phyloP scores from a whole-genome alignment of 2,329 filamentous ascomycete genomes.

The Xylaria sp. region DNA sequence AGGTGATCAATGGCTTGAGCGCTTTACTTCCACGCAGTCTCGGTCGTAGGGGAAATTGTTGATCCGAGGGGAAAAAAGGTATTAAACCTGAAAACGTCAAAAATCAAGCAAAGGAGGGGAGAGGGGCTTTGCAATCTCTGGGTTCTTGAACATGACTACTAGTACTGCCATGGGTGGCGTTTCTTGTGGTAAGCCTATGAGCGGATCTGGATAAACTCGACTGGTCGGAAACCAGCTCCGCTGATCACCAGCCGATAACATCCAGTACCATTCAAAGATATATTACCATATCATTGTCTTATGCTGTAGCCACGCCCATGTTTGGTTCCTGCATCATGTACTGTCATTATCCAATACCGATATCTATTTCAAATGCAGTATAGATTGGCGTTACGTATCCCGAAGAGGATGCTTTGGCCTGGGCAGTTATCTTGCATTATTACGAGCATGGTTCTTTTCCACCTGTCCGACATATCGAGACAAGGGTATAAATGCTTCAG shows the following conservation, averaged over 20 bases:
- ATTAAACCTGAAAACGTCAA: constrained; percentile 4
- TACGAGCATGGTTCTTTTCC: neutral
- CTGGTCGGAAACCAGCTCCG: constrained; percentile 45
- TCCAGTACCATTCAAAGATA: constrained; percentile 44
- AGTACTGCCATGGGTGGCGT: constrained; percentile 24
- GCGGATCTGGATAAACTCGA: constrained; percentile 44
- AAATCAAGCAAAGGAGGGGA: constrained; percentile 17
- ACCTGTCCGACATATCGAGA: neutral
- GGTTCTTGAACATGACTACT: constrained; percentile 27
- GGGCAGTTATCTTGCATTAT: constrained; percentile 2
- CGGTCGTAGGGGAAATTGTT: constrained; percentile 4
- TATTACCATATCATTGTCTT: constrained; percentile 34
- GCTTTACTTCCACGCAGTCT: constrained; percentile 5
- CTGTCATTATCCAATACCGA: neutral
- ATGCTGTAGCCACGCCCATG: constrained; percentile 19
- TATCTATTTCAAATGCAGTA: neutral
- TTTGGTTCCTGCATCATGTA: constrained; percentile 38
- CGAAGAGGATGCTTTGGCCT: neutral
- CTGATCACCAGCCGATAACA: constrained; percentile 39
- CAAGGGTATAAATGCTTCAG: neutral
- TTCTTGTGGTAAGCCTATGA: constrained; percentile 6
- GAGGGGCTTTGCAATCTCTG: constrained; percentile 10
- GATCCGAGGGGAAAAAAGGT: constrained; percentile 16
- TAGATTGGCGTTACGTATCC: constrained; percentile 27
- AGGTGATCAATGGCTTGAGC: constrained; percentile 12